Evolutionary conservation across 345 rosid species (phyloP).

Genomic region (Citrus inodora): DNA sequence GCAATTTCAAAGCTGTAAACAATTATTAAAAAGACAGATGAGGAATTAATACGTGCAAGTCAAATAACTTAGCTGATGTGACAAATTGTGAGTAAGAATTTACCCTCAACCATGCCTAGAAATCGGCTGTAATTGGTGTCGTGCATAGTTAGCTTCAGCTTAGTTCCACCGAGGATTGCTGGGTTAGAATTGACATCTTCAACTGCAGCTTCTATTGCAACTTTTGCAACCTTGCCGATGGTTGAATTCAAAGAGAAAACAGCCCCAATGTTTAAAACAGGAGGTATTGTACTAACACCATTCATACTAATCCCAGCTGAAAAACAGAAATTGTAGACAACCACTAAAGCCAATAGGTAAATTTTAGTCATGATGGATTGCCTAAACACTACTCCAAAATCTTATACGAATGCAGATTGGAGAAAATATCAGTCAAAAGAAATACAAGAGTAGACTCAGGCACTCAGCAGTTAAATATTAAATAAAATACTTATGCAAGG

Average conservation of each 20-base stretch:
- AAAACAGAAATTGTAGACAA: constrained; percentile 16
- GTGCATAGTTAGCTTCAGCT: constrained; percentile 26
- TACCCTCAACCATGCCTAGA: constrained; percentile 41
- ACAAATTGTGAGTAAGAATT: background rate
- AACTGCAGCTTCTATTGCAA: constrained; percentile 41
- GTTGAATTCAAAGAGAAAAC: constrained; percentile 26
- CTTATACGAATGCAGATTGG: no score
- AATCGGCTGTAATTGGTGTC: constrained; percentile 40
- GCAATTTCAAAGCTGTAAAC: constrained; percentile 58
- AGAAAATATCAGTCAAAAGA: no score
- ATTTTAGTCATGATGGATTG: constrained; percentile 11
- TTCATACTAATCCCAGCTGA: constrained; percentile 12
- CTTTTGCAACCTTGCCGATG: constrained; percentile 31
- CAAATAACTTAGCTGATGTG: background rate
- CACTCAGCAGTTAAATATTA: no score
- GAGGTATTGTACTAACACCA: constrained; percentile 21
- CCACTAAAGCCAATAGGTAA: constrained; percentile 22
- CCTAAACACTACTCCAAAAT: background rate
- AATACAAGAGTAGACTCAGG: no score
- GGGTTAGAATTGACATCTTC: constrained; percentile 49
- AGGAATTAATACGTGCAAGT: background rate
- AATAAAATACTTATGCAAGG: no score
- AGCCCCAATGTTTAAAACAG: constrained; percentile 37
- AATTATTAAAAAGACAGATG: constrained; percentile 3
- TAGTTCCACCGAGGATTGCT: constrained; percentile 36